Base-by-base conservation (phyloP, 1,139 yeast species). In the Yamadazyma taylorii region DNA sequence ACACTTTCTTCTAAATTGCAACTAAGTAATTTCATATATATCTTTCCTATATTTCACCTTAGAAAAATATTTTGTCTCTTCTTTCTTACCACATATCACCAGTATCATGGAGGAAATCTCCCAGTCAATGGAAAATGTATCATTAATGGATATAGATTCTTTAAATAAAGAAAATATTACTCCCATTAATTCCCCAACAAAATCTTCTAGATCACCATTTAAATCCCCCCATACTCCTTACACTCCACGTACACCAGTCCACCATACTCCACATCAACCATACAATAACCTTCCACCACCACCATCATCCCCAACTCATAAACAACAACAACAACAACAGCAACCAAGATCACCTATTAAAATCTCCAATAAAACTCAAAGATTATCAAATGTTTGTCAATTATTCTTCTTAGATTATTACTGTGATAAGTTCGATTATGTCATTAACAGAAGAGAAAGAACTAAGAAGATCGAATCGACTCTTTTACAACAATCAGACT, bases 341-440 rank as follows among this genome's bases (percentile, higher is more conserved):
- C 21, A n/a, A n/a, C n/a, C n/a, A n/a, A 14, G 8, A 5, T 24
- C 41, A 3, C 23, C 43, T 10, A 39, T 61, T 22, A 80, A 78
- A 53, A 82, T 89, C 10, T 77, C 80, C 44, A 75, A 79, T 33
- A 88, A 87, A 53, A 88, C 95, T 6, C 85, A 85, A 56, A 73
- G 99, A 42, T 68, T 88, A 45, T 95, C 94, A 4, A 86, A 89
- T 42, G 97, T 92, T 26, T 79, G 89, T 14, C 85, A 81, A 48
- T 71, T 81, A 66, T 85, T 85, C 65, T 92, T 94, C 54, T 72
- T 94, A 45, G 98, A 94, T 60, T 89, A 90, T 61, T 94, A 94
- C 61, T 90, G 96, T 63, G 98, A 92, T 56, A 82, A 87, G 79
- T 85, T 94, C 64, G 96, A 89, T 58, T 94, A 94, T 56, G 86